A percentile compares a stretch with the other conserved stretches of the same genome.
phyloP scores from a whole-genome alignment of 768 basidiomycete species.

The Leccinum incarnatum region DNA sequence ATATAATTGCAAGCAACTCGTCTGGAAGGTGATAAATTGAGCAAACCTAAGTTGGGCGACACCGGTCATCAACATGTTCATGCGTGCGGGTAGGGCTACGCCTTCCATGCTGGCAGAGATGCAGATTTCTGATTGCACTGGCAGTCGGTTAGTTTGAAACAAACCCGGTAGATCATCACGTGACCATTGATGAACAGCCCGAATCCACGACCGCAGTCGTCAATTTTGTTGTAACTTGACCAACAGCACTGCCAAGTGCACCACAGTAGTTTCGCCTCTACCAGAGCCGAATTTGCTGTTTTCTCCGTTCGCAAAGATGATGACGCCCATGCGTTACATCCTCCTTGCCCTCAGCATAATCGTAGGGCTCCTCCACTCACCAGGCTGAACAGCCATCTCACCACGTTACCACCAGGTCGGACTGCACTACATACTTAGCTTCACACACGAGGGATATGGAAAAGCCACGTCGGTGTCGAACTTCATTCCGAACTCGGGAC shows the following conservation, averaged over 20 bases:
- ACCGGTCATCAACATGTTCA: too few relatives aligned
- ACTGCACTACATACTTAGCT: constrained; percentile 40
- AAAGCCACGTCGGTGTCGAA: constrained; percentile 39
- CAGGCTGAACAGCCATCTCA: constrained; percentile 9
- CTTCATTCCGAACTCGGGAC: constrained; percentile 25
- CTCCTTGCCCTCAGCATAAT: constrained; percentile 45
- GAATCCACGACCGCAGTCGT: neutral
- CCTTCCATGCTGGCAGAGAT: too few relatives aligned
- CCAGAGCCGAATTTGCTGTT: neutral
- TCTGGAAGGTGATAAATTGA: neutral
- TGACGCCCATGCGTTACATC: constrained; percentile 62
- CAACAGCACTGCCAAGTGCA: neutral
- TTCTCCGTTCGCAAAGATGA: constrained; percentile 36
- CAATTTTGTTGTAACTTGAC: neutral
- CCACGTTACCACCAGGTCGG: constrained; percentile 28
- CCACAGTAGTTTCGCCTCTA: neutral
- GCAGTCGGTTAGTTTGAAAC: too few relatives aligned
- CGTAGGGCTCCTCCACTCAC: constrained; percentile 33
- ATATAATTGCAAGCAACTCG: neutral
- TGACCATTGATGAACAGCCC: too few relatives aligned
- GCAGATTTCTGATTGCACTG: too few relatives aligned
- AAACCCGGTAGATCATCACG: too few relatives aligned
- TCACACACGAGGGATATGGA: constrained; percentile 43
- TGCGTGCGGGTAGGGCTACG: too few relatives aligned
- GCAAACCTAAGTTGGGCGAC: neutral